Conservation (phyloP, 345 rosid species). For the Euphorbia pulcherrima region DNA sequence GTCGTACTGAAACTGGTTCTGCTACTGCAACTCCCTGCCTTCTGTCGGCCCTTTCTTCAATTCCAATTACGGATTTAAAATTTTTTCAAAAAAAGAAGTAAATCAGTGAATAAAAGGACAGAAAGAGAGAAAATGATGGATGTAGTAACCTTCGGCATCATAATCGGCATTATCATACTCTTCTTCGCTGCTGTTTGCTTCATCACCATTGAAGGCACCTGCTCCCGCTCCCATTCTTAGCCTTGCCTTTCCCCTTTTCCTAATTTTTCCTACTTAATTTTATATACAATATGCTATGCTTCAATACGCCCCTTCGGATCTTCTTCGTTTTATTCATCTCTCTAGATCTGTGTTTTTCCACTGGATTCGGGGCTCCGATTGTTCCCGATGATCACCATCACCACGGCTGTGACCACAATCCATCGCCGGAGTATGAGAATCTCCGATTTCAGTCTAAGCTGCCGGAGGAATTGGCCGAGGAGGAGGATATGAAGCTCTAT, state of each 20-base stretch:
- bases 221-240: constrained; percentile 29
- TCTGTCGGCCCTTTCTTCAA: neutral
- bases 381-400: constrained; percentile 33
- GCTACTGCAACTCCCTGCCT: no score
- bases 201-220: constrained; percentile 75
- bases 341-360: constrained; percentile 49
- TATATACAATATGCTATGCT: constrained; percentile 36
- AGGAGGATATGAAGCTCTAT: constrained; percentile 80
- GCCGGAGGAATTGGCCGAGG: constrained; percentile 93
- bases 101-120: neutral
- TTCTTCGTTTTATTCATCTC: constrained; percentile 24
- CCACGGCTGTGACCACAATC: constrained; percentile 23
- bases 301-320: constrained; percentile 6
- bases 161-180: constrained; percentile 63
- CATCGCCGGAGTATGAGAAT: constrained; percentile 17
- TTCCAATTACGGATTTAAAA: neutral
- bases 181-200: constrained; percentile 54
- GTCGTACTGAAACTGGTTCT: no score
- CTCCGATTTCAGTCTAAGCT: constrained; percentile 31
- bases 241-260: neutral
- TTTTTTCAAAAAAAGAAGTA: neutral
- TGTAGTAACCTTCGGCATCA: constrained; percentile 63
- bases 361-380: constrained; percentile 33
- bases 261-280: neutral
- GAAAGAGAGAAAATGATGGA: constrained; percentile 38